Evolutionary conservation across 768 basidiomycete genomes (phyloP).

Genomic region (Hericium erinaceus): DNA sequence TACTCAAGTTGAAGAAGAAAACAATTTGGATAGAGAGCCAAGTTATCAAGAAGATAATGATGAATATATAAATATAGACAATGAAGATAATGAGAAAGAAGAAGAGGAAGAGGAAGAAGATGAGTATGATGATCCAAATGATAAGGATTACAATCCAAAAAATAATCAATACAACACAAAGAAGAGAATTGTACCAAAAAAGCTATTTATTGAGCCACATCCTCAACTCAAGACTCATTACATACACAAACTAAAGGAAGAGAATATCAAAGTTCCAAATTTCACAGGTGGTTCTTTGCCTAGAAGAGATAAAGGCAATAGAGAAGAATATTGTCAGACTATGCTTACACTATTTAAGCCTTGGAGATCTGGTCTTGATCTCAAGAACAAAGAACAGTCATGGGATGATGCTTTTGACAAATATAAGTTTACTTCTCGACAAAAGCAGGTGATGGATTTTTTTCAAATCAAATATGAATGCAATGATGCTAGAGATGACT

Average conservation of each 20-base stretch:
- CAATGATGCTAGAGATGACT: slow-evolving; percentile 27
- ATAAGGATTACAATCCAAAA: not conserved
- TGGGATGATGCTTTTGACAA: slow-evolving; percentile 19
- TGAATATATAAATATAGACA: not conserved
- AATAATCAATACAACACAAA: not conserved
- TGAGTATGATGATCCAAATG: not conserved
- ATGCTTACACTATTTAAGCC: slow-evolving; percentile 12
- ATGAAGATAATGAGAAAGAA: no score
- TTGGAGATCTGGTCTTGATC: not conserved
- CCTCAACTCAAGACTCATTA: slow-evolving; percentile 18
- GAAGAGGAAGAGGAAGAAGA: not conserved
- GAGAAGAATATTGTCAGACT: slow-evolving; percentile 11
- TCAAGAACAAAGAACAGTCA: slow-evolving; percentile 3
- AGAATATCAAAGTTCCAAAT: slow-evolving; percentile 18
- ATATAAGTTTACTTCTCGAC: slow-evolving; percentile 11
- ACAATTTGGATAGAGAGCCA: no score
- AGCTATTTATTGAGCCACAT: slow-evolving; percentile 10
- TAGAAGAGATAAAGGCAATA: slow-evolving; percentile 16
- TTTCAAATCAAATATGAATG: slow-evolving; percentile 29
- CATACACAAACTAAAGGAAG: slow-evolving; percentile 2
- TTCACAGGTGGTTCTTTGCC: slow-evolving; percentile 23
- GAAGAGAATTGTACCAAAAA: not conserved
- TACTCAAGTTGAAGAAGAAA: no score
- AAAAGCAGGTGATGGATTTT: slow-evolving; percentile 19
- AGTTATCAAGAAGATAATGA: not conserved